phyloP scores from a whole-genome alignment of 495 filamentous ascomycete species.

The Venustampulla echinocandica region DNA sequence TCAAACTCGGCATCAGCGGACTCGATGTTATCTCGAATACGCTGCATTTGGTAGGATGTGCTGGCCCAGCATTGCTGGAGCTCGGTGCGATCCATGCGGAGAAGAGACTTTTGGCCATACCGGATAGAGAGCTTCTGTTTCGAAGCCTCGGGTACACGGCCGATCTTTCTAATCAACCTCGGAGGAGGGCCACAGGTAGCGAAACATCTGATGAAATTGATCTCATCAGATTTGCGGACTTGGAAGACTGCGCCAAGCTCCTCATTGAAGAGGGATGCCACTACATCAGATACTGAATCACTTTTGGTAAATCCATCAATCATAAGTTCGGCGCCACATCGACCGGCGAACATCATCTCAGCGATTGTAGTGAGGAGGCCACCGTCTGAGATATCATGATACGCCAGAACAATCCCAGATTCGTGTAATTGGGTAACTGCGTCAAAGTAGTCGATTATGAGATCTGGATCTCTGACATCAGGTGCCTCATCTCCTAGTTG shows the following conservation, averaged over 20 bases:
- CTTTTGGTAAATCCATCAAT: slow-evolving; percentile 59
- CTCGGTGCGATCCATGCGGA: slow-evolving; percentile 55
- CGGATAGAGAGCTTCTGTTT: slow-evolving; percentile 75
- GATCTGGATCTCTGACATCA: slow-evolving; percentile 71
- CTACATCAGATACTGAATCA: slow-evolving; percentile 49
- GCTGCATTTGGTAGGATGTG: slow-evolving; percentile 88
- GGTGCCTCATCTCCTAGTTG: slow-evolving; percentile 78
- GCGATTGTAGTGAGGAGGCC: slow-evolving; percentile 84
- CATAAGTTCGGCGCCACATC: slow-evolving; percentile 80
- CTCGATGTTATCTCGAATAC: slow-evolving; percentile 75
- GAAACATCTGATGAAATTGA: slow-evolving; percentile 80
- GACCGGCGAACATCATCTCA: slow-evolving; percentile 98
- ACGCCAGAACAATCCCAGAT: slow-evolving; percentile 79
- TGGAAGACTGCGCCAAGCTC: slow-evolving; percentile 98
- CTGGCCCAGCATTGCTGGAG: slow-evolving; percentile 85
- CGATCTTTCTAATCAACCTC: slow-evolving; percentile 74
- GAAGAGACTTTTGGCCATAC: slow-evolving; percentile 56
- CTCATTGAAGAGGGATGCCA: slow-evolving; percentile 85
- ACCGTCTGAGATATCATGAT: slow-evolving; percentile 91
- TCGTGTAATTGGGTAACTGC: slow-evolving; percentile 81
- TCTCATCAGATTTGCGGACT: slow-evolving; percentile 74
- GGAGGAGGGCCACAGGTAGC: slow-evolving; percentile 82
- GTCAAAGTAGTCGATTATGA: slow-evolving; percentile 87
- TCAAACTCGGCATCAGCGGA: slow-evolving; percentile 83
- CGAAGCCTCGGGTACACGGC: slow-evolving; percentile 52